phyloP scores from a whole-genome alignment of 2,329 filamentous ascomycete genomes.

The Penicillium sclerotiorum region DNA sequence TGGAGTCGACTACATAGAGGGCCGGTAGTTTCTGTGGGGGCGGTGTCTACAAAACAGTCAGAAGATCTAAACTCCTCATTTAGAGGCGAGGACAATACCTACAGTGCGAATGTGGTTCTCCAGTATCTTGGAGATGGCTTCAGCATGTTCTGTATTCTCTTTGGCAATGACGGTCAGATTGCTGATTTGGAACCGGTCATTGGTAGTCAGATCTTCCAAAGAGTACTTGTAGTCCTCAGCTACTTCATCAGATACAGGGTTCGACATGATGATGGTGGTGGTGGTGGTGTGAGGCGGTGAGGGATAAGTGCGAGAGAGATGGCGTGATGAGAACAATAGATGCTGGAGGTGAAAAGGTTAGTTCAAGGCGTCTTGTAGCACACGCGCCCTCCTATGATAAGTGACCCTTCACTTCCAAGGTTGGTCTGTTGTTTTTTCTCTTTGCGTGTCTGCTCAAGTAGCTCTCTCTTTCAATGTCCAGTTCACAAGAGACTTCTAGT shows the following conservation, averaged over 20 bases:
- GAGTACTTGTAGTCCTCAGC: constrained; percentile 94
- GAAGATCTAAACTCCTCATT: constrained; percentile 9
- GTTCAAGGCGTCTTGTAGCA: background rate
- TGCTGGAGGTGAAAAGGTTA: constrained; percentile 4
- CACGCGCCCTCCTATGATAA: background rate
- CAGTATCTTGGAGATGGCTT: constrained; percentile 86
- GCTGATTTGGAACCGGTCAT: constrained; percentile 93
- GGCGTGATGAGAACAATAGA: constrained; percentile 8
- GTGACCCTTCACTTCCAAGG: background rate
- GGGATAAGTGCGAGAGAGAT: too few relatives aligned
- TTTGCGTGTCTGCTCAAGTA: constrained; percentile 18
- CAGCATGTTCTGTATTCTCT: constrained; percentile 93
- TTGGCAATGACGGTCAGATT: constrained; percentile 96
- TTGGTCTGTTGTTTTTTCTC: constrained; percentile 13
- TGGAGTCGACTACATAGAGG: constrained; percentile 96
- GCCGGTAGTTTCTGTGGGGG: constrained; percentile 89
- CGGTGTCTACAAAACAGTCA: constrained; percentile 64
- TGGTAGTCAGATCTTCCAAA: constrained; percentile 85
- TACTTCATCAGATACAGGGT: constrained; percentile 73
- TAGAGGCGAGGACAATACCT: constrained; percentile 51
- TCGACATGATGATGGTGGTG: constrained; percentile 62
- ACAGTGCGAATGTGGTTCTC: constrained; percentile 95
- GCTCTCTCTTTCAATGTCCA: too few relatives aligned
- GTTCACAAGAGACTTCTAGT: too few relatives aligned
- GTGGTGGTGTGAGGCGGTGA: too few relatives aligned